A percentile compares a stretch with the other conserved stretches of the same genome.
Conservation (phyloP, 1,139 yeast species). For the Sugiyamaella xylanicola region DNA sequence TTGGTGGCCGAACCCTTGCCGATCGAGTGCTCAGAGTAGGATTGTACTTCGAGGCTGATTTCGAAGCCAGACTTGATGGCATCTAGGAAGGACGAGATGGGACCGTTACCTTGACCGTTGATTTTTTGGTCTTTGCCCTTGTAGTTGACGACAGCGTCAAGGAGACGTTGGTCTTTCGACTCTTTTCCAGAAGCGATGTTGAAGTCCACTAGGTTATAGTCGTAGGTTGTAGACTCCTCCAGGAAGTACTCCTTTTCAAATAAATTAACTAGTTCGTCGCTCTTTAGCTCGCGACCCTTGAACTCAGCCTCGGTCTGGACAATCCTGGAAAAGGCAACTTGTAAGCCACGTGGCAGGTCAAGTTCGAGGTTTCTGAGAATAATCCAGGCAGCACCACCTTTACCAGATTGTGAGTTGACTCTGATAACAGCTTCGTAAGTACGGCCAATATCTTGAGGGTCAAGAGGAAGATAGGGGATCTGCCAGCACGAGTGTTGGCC, state of each 20-base stretch:
- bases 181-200: conserved; percentile 38
- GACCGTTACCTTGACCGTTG: conserved; percentile 88
- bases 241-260: conserved; percentile 74
- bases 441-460: conserved; percentile 95
- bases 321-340: conserved; percentile 80
- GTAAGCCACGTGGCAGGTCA: conserved; percentile 90
- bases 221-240: conserved; percentile 42
- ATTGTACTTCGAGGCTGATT: conserved; percentile 67
- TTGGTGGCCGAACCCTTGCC: conserved; percentile 83
- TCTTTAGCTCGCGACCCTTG: conserved; percentile 80
- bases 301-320: conserved; percentile 83
- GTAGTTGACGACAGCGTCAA: conserved; percentile 53
- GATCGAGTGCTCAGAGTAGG: conserved; percentile 89
- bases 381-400: conserved; percentile 99
- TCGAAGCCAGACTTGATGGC: conserved; percentile 66
- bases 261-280: conserved; percentile 72
- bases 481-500: conserved; percentile 56
- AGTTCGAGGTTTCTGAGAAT: conserved; percentile 83
- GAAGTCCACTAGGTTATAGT: conserved; percentile 40
- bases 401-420: conserved; percentile 97
- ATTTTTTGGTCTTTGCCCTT: conserved; percentile 52
- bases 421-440: conserved; percentile 97
- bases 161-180: conserved; percentile 49
- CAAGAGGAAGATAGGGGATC: conserved; percentile 93
- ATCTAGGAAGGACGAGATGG: conserved; percentile 85